These are phyloP conservation scores for Obelidium mucronatum DNA, from an alignment of 192 early-diverging fungal species.

Conservation along the genomic window DNA sequence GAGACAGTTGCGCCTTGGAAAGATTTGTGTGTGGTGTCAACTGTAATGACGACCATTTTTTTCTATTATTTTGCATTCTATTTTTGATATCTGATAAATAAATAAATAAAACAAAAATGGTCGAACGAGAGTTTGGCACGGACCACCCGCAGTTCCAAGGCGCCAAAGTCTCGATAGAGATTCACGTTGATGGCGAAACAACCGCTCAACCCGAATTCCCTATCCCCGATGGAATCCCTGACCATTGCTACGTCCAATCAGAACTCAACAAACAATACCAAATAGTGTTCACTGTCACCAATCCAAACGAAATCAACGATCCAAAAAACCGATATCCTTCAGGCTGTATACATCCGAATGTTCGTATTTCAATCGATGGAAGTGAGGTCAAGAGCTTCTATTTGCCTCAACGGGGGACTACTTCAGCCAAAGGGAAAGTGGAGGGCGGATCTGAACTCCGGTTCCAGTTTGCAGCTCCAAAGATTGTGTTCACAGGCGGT, in stretches of 20 bases:
- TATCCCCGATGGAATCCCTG: neutral
- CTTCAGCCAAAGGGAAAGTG: neutral
- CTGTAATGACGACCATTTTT: neutral
- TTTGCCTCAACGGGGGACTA: neutral
- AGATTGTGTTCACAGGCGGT: conserved; percentile 1
- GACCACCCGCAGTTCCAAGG: too few relatives aligned
- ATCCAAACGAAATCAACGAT: neutral
- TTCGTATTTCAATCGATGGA: conserved; percentile 8
- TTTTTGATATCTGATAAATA: neutral
- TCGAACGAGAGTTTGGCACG: too few relatives aligned
- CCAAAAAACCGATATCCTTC: neutral
- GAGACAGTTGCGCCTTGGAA: neutral
- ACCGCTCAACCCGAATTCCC: neutral
- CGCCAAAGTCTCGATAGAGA: neutral
- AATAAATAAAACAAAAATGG: neutral
- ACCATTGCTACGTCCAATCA: neutral
- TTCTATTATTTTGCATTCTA: neutral
- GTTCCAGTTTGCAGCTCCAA: conserved; percentile 12
- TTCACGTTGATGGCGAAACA: conserved; percentile 1
- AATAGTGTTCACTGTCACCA: neutral
- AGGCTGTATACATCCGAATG: neutral
- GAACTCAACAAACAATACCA: neutral
- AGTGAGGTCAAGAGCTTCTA: neutral
- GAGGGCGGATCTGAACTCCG: neutral
- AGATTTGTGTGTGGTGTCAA: neutral